Conservation (phyloP, 352 stramenopile genomes). For the Phytophthora quininea region DNA sequence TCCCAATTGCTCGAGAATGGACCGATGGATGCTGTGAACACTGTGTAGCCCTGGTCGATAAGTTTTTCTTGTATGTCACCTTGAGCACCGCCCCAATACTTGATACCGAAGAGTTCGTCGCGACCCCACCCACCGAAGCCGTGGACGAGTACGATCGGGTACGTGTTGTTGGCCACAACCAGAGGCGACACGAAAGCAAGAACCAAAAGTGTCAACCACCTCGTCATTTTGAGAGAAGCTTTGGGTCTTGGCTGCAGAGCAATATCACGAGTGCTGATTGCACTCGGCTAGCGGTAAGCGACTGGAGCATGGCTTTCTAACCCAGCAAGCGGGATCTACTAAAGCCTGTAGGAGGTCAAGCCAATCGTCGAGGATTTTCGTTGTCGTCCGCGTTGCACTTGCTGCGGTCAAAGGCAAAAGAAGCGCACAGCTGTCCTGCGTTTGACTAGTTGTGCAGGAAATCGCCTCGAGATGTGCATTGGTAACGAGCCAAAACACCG, state of each 20-base stretch:
- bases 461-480: background rate
- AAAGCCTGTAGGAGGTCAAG: background rate
- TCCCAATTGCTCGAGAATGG: slow-evolving; percentile 60
- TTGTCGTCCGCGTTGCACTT: background rate
- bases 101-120: background rate
- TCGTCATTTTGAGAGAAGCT: background rate
- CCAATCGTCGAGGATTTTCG: background rate
- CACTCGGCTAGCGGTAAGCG: background rate
- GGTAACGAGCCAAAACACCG: background rate
- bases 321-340: background rate
- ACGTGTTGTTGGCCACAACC: background rate
- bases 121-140: slow-evolving; percentile 1
- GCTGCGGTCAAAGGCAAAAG: background rate
- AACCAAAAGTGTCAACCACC: background rate
- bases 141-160: slow-evolving; percentile 2
- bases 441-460: slow-evolving; percentile 1
- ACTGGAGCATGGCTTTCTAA: background rate
- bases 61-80: slow-evolving; percentile 26
- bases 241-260: background rate
- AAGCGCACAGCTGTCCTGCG: background rate
- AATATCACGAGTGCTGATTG: background rate
- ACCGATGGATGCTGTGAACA: slow-evolving; percentile 45
- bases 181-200: background rate
- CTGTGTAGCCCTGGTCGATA: slow-evolving; percentile 39
- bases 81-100: slow-evolving; percentile 3